A percentile compares a stretch with the other conserved stretches of the same genome.
phyloP scores from a whole-genome alignment of 2,329 filamentous ascomycete genomes.

The Lasiodiplodia sp. region DNA sequence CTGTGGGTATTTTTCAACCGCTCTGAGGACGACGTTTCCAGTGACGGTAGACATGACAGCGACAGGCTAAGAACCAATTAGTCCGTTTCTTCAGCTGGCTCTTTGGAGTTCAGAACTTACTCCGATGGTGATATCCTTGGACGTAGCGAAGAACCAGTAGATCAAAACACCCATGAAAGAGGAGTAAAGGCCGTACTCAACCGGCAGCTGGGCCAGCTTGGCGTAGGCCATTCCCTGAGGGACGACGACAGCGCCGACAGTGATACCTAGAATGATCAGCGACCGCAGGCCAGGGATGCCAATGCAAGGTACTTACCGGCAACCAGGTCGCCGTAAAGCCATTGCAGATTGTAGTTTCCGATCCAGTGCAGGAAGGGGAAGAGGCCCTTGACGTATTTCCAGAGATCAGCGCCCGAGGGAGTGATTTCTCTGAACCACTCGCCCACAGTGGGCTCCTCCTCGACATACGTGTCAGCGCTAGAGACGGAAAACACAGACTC shows the following conservation, averaged over 20 bases:
- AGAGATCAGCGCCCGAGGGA: slow-evolving; percentile 64
- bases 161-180: slow-evolving; percentile 95
- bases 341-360: slow-evolving; percentile 83
- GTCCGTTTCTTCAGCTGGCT: not conserved
- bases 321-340: slow-evolving; percentile 89
- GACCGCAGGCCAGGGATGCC: not conserved
- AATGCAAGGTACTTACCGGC: slow-evolving; percentile 72
- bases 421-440: slow-evolving; percentile 74
- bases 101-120: slow-evolving; percentile 57
- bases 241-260: slow-evolving; percentile 82
- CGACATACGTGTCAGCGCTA: slow-evolving; percentile 80
- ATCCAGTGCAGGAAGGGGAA: slow-evolving; percentile 96
- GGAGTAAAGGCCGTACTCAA: slow-evolving; percentile 88
- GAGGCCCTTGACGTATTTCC: slow-evolving; percentile 70
- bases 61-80: slow-evolving; percentile 68
- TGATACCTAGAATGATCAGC: slow-evolving; percentile 61
- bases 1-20: slow-evolving; percentile 63
- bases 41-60: slow-evolving; percentile 94
- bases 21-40: slow-evolving; percentile 77
- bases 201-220: slow-evolving; percentile 76
- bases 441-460: slow-evolving; percentile 75
- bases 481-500: slow-evolving; percentile 80
- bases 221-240: slow-evolving; percentile 98
- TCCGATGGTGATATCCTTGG: slow-evolving; percentile 98
- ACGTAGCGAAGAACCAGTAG: slow-evolving; percentile 98